A percentile compares a stretch with the other conserved stretches of the same genome.
Conservation (phyloP, 345 rosid genomes). For the Hibiscus syriacus region DNA sequence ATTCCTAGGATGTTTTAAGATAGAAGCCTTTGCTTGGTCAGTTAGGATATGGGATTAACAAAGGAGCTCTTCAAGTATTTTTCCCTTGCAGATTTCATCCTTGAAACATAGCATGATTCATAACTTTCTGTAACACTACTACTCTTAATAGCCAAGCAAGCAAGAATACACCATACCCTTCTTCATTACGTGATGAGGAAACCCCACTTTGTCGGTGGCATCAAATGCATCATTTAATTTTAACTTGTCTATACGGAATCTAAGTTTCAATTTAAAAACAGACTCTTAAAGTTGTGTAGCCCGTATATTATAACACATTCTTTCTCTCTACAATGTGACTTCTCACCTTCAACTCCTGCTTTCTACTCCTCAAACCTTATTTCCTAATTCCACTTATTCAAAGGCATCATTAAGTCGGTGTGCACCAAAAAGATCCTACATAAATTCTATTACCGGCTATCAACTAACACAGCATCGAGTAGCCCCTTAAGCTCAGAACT, state of each 20-base stretch:
- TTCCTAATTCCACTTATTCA: neutral
- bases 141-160: neutral
- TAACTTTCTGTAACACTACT: neutral
- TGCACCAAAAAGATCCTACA: neutral
- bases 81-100: neutral
- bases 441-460: neutral
- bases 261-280: neutral
- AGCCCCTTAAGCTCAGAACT: neutral
- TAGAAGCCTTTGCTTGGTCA: too few relatives aligned
- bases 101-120: neutral
- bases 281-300: too few relatives aligned
- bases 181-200: too few relatives aligned
- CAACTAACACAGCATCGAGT: too few relatives aligned
- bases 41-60: too few relatives aligned
- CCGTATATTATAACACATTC: neutral
- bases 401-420: neutral
- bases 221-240: neutral
- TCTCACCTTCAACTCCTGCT: neutral
- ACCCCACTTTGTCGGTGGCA: neutral
- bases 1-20: neutral
- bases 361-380: neutral
- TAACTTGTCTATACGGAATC: neutral
- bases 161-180: too few relatives aligned
- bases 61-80: neutral
- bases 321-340: neutral